Evolutionary conservation across 2,329 filamentous ascomycete species (phyloP), one percentile per base, ranked within the genome.

Genomic region (Colletotrichum musae): DNA sequence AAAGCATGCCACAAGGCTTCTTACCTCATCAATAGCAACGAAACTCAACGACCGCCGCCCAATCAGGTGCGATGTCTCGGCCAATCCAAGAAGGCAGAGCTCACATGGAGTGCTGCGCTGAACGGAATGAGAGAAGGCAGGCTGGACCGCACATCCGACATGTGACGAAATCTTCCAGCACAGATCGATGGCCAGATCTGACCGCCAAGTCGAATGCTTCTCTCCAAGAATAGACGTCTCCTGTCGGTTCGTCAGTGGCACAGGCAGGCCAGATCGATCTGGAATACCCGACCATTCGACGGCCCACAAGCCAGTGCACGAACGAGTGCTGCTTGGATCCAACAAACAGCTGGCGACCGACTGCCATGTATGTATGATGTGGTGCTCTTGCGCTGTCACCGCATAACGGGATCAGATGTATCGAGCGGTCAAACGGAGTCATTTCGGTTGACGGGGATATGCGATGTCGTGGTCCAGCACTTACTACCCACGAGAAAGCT

Each of bases 51-150:
- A n/a, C 41, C 2, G 41, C 41, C 41, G 13, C 13, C 41, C 41
- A 43, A 43, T 43, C 41, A 43, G 13, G 6, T 43, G 18, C 2
- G 6, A 3, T n/a, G 18, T 48, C 45, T 21, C 45, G 18, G 45
- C n/a, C 45, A 48, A 16, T 48, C n/a, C 15, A 36, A 36, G 32
- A 36, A 18, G 9, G 45, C 18, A 18, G n/a, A 48, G 18, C 18
- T 18, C 18, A 18, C 18, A 18, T 18, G 18, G 18, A 18, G 18
- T n/a, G 15, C 6, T 21, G 6, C n/a, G 45, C 45, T 36, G 32
- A 36, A 36, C 32, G 32, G 32, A 48, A 48, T 58, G 47, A 21
- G 26, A 58, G 24, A 47, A 47, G 24, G 24, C 56, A 48, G 45
- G 45, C 39, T 36, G 32, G 32, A 36, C 13, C 41, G 16, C 15